A percentile compares a stretch with the other conserved stretches of the same genome.
phyloP scores from a whole-genome alignment of 2,329 filamentous ascomycete genomes.

The Cladosporium sp. region DNA sequence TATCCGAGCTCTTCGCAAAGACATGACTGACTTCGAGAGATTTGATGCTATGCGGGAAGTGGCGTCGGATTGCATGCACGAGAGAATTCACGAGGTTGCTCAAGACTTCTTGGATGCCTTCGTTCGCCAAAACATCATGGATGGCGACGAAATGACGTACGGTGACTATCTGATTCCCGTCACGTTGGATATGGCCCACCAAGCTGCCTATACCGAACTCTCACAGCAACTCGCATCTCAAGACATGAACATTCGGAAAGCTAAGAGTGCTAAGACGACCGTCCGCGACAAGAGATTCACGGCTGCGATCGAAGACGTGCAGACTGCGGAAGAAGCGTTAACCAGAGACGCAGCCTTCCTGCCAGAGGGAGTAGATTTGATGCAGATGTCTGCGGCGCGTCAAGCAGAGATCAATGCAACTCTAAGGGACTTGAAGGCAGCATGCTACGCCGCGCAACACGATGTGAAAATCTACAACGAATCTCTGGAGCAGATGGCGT shows the following conservation, averaged over 20 bases:
- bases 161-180: slow-evolving; percentile 41
- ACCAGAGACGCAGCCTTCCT: slow-evolving; percentile 37
- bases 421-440: not conserved
- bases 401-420: slow-evolving; percentile 7
- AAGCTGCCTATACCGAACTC: slow-evolving; percentile 49
- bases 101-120: slow-evolving; percentile 52
- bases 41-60: slow-evolving; percentile 49
- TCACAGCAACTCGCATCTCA: slow-evolving; percentile 48
- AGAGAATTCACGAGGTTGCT: slow-evolving; percentile 44
- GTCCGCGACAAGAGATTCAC: slow-evolving; percentile 39
- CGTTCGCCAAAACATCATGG: slow-evolving; percentile 38
- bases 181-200: slow-evolving; percentile 42
- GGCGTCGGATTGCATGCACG: slow-evolving; percentile 48
- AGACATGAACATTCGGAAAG: slow-evolving; percentile 42
- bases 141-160: slow-evolving; percentile 38
- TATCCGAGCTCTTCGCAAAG: slow-evolving; percentile 35
- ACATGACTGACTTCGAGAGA: slow-evolving; percentile 47
- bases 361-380: not conserved
- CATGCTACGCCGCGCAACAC: not conserved
- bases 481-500: not conserved
- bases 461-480: not conserved
- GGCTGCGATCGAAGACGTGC: slow-evolving; percentile 40
- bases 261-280: slow-evolving; percentile 29
- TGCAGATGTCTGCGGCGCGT: slow-evolving; percentile 10
- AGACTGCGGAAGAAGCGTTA: slow-evolving; percentile 48